Conservation (phyloP, 78 protist species). For the Corallochytrium limacisporum region DNA sequence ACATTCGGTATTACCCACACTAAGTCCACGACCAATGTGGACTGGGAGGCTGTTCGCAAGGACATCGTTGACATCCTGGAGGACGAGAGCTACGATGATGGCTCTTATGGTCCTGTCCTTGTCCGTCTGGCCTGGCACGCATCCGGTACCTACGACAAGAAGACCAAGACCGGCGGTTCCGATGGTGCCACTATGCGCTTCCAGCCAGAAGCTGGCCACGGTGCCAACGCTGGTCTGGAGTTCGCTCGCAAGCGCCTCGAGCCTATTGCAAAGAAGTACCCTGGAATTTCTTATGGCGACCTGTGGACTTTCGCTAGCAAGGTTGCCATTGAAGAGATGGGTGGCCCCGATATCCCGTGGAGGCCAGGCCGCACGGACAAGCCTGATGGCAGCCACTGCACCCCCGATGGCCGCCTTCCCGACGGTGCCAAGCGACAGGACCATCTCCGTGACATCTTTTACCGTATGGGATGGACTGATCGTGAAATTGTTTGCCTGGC, state of each 20-base stretch:
- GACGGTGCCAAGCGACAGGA: conserved; percentile 7
- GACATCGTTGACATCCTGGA: no score
- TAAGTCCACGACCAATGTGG: no score
- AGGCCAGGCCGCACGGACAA: conserved; percentile 42
- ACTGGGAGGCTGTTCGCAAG: no score
- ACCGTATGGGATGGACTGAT: conserved; percentile 48
- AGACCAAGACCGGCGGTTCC: conserved; percentile 30
- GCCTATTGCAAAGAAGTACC: conserved; percentile 21
- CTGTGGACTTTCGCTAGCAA: conserved; percentile 46
- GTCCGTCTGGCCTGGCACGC: conserved; percentile 66
- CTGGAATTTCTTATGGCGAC: conserved; percentile 43
- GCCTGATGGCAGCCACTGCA: conserved; percentile 7
- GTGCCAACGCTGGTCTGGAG: conserved; percentile 53
- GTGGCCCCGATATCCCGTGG: conserved; percentile 53
- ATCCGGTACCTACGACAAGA: conserved; percentile 31
- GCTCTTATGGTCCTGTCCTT: conserved; percentile 27
- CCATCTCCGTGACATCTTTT: conserved; percentile 27
- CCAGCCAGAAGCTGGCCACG: conserved; percentile 34
- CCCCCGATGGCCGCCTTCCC: conserved; percentile 47
- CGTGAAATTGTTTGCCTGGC: conserved; percentile 48
- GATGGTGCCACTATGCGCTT: conserved; percentile 47
- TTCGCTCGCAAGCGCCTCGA: conserved; percentile 25
- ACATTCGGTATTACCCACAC: no score
- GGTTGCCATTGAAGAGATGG: conserved; percentile 41
- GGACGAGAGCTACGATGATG: no score